A percentile compares a stretch with the other conserved stretches of the same genome.
These are phyloP conservation scores for Coniochaeta prunicola DNA, from an alignment of 2,329 filamentous ascomycete species.

Conservation along the genomic window DNA sequence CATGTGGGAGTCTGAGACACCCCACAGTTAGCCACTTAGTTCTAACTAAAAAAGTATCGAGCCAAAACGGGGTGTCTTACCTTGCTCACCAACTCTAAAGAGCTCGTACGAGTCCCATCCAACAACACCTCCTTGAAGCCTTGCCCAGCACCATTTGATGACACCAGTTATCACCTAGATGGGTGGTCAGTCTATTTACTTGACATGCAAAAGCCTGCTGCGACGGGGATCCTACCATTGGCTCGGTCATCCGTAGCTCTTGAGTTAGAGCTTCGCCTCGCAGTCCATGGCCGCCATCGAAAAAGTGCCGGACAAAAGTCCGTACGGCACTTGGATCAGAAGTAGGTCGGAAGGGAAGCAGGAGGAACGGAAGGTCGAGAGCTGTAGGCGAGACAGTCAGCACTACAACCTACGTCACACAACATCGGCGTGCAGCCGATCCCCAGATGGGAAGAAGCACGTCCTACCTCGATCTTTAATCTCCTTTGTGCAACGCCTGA, in stretches of 20 bases:
- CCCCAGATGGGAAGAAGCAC: slow-evolving; percentile 14
- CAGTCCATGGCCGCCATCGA: slow-evolving; percentile 59
- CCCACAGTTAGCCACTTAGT: slow-evolving; percentile 1
- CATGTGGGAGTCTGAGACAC: slow-evolving; percentile 72
- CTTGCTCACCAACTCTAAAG: slow-evolving; percentile 89
- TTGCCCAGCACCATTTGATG: slow-evolving; percentile 97
- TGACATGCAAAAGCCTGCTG: slow-evolving; percentile 7
- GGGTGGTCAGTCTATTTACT: slow-evolving; percentile 16
- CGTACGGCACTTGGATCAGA: slow-evolving; percentile 88
- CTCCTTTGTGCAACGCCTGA: slow-evolving; percentile 79
- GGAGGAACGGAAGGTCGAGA: slow-evolving; percentile 83
- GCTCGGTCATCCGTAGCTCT: slow-evolving; percentile 87
- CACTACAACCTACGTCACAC: not conserved
- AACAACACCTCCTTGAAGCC: slow-evolving; percentile 83
- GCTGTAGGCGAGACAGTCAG: slow-evolving; percentile 39
- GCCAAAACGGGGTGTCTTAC: slow-evolving; percentile 37
- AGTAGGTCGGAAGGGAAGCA: slow-evolving; percentile 88
- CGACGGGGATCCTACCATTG: slow-evolving; percentile 60
- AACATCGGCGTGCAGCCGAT: not conserved
- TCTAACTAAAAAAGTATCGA: not conserved
- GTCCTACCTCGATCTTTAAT: slow-evolving; percentile 85
- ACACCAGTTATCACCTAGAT: slow-evolving; percentile 82
- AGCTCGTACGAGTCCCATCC: slow-evolving; percentile 96
- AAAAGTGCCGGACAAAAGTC: slow-evolving; percentile 89
- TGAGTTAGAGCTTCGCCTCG: slow-evolving; percentile 67